Conservation (phyloP, 1,284 basidiomycete genomes). For the Cutaneotrichosporon mucoides region DNA sequence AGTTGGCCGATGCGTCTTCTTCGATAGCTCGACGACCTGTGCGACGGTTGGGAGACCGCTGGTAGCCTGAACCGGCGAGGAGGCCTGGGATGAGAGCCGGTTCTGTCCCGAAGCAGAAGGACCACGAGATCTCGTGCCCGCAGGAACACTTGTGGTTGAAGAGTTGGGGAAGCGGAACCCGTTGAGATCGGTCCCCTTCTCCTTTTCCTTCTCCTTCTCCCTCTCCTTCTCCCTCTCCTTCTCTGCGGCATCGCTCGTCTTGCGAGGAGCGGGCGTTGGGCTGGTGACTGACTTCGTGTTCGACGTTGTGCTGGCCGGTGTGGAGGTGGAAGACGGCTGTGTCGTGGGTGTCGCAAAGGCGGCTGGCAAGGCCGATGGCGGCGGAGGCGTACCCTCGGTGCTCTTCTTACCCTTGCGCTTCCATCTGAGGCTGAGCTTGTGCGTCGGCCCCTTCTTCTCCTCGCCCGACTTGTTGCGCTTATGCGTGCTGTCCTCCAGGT, state of each 20-base stretch:
- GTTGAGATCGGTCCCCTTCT: not conserved
- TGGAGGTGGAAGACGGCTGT: constrained; percentile 1
- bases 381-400: constrained; percentile 13
- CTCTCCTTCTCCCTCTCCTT: too few species aligned
- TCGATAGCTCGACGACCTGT: constrained; percentile 6
- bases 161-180: constrained; percentile 9
- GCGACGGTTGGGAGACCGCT: not conserved
- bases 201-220: too few species aligned
- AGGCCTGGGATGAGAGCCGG: too few species aligned
- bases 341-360: constrained; percentile 9
- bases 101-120: too few species aligned
- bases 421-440: constrained; percentile 29
- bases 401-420: constrained; percentile 34
- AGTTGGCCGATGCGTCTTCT: not conserved
- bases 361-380: constrained; percentile 7
- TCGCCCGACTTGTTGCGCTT: constrained; percentile 6
- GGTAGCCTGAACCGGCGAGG: not conserved
- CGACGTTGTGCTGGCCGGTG: not conserved
- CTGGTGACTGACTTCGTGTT: not conserved
- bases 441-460: not conserved
- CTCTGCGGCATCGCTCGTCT: not conserved
- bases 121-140: too few species aligned
- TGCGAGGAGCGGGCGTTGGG: not conserved
- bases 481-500: not conserved
- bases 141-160: not conserved